A percentile compares a stretch with the other conserved stretches of the same genome.
These are phyloP conservation scores for Senna siamea DNA, from an alignment of 306 rosid species.

Conservation along the genomic window DNA sequence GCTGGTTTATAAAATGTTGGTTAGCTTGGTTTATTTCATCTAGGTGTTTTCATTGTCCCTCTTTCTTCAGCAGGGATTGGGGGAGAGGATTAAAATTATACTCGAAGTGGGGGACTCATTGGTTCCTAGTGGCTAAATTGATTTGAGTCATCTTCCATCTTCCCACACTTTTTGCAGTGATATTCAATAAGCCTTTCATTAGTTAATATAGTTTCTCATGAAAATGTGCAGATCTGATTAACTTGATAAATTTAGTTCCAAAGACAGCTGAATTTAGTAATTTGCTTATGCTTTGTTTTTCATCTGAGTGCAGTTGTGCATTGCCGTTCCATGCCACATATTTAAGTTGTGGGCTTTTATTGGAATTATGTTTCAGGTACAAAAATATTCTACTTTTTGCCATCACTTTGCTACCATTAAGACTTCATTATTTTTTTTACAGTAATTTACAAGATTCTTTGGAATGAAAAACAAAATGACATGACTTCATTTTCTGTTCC, in stretches of 20 bases:
- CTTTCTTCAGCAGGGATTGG: not conserved
- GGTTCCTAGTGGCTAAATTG: too few species aligned
- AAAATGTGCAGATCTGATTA: not conserved
- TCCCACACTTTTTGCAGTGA: conserved; percentile 1
- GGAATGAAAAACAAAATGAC: conserved; percentile 20
- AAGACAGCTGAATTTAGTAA: conserved; percentile 11
- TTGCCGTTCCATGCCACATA: conserved; percentile 94
- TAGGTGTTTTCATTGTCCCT: not conserved
- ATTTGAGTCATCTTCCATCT: conserved; percentile 37
- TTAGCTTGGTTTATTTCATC: not conserved
- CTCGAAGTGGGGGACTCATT: too few species aligned
- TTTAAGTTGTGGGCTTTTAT: conserved; percentile 95
- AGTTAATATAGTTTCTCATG: conserved; percentile 13
- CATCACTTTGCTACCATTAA: not conserved
- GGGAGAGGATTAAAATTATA: not conserved
- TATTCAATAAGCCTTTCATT: conserved; percentile 15
- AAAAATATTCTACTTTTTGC: conserved; percentile 8
- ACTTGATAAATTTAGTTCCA: not conserved
- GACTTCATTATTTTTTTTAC: not conserved
- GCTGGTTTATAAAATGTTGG: not conserved
- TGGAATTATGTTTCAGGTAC: conserved; percentile 92
- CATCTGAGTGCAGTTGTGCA: conserved; percentile 68
- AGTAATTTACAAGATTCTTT: not conserved
- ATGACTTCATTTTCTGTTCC: conserved; percentile 12
- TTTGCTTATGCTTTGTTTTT: conserved; percentile 33